A percentile compares a stretch with the other conserved stretches of the same genome.
Evolutionary conservation across 164 flowering plant species (phyloP).

Genomic region (Kingdonia uniflora): DNA sequence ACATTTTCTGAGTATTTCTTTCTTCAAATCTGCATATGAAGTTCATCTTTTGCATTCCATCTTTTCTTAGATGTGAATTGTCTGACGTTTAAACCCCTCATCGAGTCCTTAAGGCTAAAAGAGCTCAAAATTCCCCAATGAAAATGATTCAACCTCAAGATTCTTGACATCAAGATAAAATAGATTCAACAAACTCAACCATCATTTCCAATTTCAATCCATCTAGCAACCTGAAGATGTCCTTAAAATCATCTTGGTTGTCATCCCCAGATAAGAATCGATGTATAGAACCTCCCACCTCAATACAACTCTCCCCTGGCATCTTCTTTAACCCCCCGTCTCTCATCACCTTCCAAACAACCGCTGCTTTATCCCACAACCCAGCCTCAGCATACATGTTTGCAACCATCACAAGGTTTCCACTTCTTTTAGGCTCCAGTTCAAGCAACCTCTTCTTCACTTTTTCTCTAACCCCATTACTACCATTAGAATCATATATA

Average conservation of each 20-base stretch:
- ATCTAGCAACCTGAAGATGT: constrained; percentile 23
- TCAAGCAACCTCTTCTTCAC: constrained; percentile 38
- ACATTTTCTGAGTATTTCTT: no score
- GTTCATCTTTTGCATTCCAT: no score
- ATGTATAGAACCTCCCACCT: constrained; percentile 32
- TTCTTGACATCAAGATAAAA: no score
- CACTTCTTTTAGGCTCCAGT: constrained; percentile 53
- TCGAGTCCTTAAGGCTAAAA: no score
- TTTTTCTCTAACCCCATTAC: constrained; percentile 23
- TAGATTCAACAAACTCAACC: background rate
- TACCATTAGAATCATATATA: constrained; percentile 28
- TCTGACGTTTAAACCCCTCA: no score
- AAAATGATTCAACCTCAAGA: no score
- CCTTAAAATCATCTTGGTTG: constrained; percentile 20
- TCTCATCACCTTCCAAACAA: constrained; percentile 35
- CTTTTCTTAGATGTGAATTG: no score
- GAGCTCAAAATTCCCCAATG: no score
- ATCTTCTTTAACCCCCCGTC: constrained; percentile 38
- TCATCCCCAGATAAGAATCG: constrained; percentile 43
- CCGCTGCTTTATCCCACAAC: constrained; percentile 55
- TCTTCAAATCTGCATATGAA: no score
- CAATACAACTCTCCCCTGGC: constrained; percentile 55
- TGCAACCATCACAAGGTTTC: constrained; percentile 60
- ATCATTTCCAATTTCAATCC: constrained; percentile 30
- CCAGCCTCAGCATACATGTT: constrained; percentile 57